Evolutionary conservation across 2,329 filamentous ascomycete genomes (phyloP).

Genomic region (Colletotrichum paranaense): DNA sequence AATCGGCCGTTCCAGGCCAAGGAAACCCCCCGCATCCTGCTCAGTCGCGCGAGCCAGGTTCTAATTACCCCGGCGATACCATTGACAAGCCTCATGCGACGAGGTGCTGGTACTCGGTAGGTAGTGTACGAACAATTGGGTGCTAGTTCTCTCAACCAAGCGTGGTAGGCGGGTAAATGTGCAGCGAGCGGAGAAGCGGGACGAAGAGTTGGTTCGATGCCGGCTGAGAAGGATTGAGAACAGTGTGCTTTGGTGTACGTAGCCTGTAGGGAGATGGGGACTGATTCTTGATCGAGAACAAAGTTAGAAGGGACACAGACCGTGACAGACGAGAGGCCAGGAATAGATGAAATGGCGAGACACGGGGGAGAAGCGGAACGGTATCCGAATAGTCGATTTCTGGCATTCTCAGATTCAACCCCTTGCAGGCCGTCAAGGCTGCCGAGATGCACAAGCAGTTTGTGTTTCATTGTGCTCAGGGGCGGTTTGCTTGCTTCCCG

Average conservation of each 20-base stretch:
- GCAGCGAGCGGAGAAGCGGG: slow-evolving; percentile 41
- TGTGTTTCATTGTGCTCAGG: slow-evolving; percentile 25
- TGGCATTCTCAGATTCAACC: slow-evolving; percentile 1
- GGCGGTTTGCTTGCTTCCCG: background rate
- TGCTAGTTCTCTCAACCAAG: background rate
- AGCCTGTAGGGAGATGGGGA: too few relatives aligned
- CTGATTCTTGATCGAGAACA: background rate
- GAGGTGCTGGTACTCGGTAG: background rate
- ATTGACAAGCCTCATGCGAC: slow-evolving; percentile 6
- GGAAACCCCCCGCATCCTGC: background rate
- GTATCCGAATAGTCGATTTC: slow-evolving; percentile 10
- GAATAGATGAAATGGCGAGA: background rate
- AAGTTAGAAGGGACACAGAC: background rate
- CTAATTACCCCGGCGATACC: background rate
- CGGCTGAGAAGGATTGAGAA: slow-evolving; percentile 3
- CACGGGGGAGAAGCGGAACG: slow-evolving; percentile 10
- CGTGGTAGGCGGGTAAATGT: slow-evolving; percentile 38
- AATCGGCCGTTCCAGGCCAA: slow-evolving; percentile 10
- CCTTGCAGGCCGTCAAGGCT: slow-evolving; percentile 22
- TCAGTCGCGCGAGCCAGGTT: background rate
- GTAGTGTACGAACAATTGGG: background rate
- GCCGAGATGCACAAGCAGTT: slow-evolving; percentile 11
- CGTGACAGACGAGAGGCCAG: too few relatives aligned
- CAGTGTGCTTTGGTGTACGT: background rate
- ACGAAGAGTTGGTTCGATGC: slow-evolving; percentile 22